These are phyloP conservation scores for Agaricales sp. DNA, from an alignment of 1,284 basidiomycete genomes.

Conservation along the genomic window DNA sequence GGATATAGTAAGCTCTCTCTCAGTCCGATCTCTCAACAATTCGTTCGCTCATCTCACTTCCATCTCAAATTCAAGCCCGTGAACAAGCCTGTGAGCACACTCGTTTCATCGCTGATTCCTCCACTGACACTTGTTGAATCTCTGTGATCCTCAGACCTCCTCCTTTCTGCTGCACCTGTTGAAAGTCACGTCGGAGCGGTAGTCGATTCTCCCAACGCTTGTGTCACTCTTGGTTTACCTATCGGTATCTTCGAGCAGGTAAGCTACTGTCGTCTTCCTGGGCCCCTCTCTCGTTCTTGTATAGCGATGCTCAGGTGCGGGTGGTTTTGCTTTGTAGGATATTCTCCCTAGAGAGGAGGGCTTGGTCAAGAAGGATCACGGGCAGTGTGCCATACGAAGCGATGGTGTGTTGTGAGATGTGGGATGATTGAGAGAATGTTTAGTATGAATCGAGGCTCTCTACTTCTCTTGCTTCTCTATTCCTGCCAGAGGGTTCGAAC, in stretches of 20 bases:
- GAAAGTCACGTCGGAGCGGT: slow-evolving; percentile 69
- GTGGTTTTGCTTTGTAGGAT: slow-evolving; percentile 31
- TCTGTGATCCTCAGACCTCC: slow-evolving; percentile 36
- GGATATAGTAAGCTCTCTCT: slow-evolving; percentile 47
- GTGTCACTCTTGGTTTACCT: slow-evolving; percentile 63
- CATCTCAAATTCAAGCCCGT: slow-evolving; percentile 32
- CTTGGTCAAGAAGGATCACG: slow-evolving; percentile 43
- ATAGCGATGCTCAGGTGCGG: too few relatives aligned
- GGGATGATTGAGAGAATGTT: too few relatives aligned
- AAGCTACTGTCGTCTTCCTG: slow-evolving; percentile 13
- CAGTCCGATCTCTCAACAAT: not conserved
- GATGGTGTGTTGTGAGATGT: slow-evolving; percentile 46
- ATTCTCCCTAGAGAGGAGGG: slow-evolving; percentile 56
- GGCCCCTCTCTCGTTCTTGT: not conserved
- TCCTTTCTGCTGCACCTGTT: slow-evolving; percentile 67
- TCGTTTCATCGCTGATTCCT: not conserved
- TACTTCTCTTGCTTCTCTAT: too few relatives aligned
- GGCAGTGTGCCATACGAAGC: slow-evolving; percentile 57
- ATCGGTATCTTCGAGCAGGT: slow-evolving; percentile 67
- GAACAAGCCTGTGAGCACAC: slow-evolving; percentile 54
- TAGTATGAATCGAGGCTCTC: too few relatives aligned
- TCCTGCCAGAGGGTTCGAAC: too few relatives aligned
- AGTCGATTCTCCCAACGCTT: slow-evolving; percentile 71
- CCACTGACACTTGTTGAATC: slow-evolving; percentile 3
- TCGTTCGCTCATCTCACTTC: slow-evolving; percentile 1